Conservation (phyloP, 257 asterid species). For the Coffea eugenioides region DNA sequence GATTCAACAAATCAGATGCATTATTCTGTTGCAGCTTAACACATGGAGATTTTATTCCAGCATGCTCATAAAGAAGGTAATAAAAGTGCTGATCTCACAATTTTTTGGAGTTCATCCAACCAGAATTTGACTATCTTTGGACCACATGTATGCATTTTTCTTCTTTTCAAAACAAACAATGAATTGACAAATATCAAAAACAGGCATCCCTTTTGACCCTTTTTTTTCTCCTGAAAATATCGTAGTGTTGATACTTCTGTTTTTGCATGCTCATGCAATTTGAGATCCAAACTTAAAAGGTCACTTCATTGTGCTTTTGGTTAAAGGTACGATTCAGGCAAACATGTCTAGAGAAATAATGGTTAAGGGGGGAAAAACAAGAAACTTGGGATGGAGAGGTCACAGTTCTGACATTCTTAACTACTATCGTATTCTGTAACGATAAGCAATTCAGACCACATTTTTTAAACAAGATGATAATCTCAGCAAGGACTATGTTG, state of each 20-base stretch:
- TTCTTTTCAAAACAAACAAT: too few species aligned
- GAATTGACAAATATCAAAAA: not conserved
- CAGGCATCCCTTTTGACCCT: not conserved
- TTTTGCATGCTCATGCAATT: too few species aligned
- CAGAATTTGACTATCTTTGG: too few species aligned
- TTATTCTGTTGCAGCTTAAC: too few species aligned
- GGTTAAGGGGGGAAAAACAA: not conserved
- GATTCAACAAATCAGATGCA: too few species aligned
- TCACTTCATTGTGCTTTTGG: not conserved
- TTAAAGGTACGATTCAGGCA: slow-evolving; percentile 2
- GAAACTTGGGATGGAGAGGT: not conserved
- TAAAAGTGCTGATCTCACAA: too few species aligned
- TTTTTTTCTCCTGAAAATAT: not conserved
- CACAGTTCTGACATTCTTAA: not conserved
- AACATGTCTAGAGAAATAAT: not conserved
- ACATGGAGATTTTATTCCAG: too few species aligned
- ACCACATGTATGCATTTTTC: not conserved
- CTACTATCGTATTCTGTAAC: not conserved
- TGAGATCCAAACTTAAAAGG: not conserved
- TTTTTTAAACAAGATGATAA: not conserved
- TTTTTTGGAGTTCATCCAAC: too few species aligned
- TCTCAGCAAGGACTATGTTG: not conserved
- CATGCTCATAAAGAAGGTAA: too few species aligned
- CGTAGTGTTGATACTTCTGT: not conserved
- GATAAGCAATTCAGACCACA: not conserved